Percentiles rank a stretch among this genome's conserved stretches.
Conservation (phyloP, 1,284 basidiomycete genomes). For the Ceratobasidium theobromae region DNA sequence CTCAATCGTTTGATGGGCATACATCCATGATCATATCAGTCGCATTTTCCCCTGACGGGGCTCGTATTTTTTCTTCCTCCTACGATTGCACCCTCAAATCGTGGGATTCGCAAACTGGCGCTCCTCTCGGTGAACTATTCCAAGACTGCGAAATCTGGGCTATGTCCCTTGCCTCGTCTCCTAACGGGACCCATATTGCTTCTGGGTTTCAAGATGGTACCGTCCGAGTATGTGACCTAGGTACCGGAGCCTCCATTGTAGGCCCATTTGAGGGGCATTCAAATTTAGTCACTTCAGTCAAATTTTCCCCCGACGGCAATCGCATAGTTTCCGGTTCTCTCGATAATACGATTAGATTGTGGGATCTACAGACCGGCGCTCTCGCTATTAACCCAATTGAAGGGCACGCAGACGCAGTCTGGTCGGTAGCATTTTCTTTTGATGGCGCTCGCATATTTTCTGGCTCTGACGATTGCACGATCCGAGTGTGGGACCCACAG, state of each 20-base stretch:
- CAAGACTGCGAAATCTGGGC: neutral
- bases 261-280: constrained; percentile 1
- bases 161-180: constrained; percentile 13
- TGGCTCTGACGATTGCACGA: constrained; percentile 1
- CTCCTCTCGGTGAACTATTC: too few relatives aligned
- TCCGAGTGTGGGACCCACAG: neutral
- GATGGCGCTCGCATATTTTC: constrained; percentile 24
- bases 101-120: too few relatives aligned
- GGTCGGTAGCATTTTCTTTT: constrained; percentile 20
- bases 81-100: constrained; percentile 23
- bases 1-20: neutral
- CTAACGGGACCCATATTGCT: neutral
- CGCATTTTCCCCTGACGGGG: constrained; percentile 26
- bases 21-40: neutral
- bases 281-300: neutral
- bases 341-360: neutral
- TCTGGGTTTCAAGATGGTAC: constrained; percentile 18
- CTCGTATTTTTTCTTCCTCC: constrained; percentile 27
- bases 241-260: neutral
- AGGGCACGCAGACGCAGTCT: neutral
- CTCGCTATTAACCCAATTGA: neutral
- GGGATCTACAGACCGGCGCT: neutral
- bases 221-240: neutral
- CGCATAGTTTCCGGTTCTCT: constrained; percentile 6
- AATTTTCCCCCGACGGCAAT: constrained; percentile 7